These are phyloP conservation scores for Macrocybe sp. DNA, from an alignment of 1,284 basidiomycete genomes.

Conservation along the genomic window DNA sequence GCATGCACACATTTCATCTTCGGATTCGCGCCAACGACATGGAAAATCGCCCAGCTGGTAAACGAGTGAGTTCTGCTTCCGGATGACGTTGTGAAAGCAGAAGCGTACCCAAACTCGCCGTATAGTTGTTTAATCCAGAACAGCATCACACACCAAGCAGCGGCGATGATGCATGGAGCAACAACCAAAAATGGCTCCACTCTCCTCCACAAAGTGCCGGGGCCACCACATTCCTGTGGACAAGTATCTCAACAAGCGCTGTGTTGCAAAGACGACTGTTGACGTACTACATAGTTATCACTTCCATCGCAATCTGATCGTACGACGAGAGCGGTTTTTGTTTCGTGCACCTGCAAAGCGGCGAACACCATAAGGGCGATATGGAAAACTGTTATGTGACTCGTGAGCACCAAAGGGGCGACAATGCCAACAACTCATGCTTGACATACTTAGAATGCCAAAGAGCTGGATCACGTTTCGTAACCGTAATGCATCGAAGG, in stretches of 20 bases:
- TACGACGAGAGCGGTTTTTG: constrained; percentile 50
- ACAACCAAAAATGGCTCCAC: constrained; percentile 48
- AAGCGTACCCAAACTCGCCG: constrained; percentile 55
- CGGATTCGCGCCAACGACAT: constrained; percentile 76
- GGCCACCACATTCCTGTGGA: constrained; percentile 40
- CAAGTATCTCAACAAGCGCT: constrained; percentile 9
- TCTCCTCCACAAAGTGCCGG: constrained; percentile 38
- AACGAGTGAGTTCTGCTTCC: constrained; percentile 11
- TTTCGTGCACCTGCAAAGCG: constrained; percentile 71
- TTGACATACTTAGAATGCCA: constrained; percentile 58
- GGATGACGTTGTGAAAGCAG: background rate
- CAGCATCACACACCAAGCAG: constrained; percentile 46
- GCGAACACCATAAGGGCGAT: constrained; percentile 66
- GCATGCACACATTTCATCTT: constrained; percentile 65
- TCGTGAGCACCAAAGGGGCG: background rate
- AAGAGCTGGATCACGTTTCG: constrained; percentile 75
- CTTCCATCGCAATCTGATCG: constrained; percentile 19
- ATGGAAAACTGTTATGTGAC: constrained; percentile 56
- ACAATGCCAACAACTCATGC: background rate
- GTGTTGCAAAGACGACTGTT: constrained; percentile 3
- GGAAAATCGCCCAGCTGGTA: constrained; percentile 77
- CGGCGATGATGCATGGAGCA: constrained; percentile 47
- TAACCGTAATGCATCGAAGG: constrained; percentile 66
- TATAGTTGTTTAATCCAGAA: constrained; percentile 54
- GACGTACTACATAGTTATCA: constrained; percentile 23